phyloP scores from a whole-genome alignment of 2,329 filamentous ascomycete species.

The Lasiodiplodia sp. region DNA sequence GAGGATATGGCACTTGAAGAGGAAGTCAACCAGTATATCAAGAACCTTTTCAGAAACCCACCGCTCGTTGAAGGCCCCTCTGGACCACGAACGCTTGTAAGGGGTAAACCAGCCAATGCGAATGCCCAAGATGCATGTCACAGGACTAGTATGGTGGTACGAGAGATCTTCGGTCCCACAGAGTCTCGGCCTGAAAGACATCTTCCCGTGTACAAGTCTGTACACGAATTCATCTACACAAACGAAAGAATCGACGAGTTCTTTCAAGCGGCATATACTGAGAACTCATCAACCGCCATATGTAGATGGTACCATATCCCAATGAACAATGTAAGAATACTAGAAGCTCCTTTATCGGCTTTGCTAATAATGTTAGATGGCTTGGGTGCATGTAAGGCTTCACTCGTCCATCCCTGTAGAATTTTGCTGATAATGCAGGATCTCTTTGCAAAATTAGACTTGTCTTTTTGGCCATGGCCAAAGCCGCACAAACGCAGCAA shows the following conservation, averaged over 20 bases:
- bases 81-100: neutral
- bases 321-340: constrained; percentile 1
- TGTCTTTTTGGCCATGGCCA: constrained; percentile 3
- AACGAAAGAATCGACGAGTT: neutral
- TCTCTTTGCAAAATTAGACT: constrained; percentile 5
- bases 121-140: neutral
- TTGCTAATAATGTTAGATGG: constrained; percentile 8
- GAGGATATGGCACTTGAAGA: neutral
- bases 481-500: constrained; percentile 9
- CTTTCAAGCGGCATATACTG: neutral
- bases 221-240: constrained; percentile 4
- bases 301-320: constrained; percentile 20
- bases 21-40: neutral
- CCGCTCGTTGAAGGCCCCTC: constrained; percentile 8
- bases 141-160: neutral
- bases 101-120: neutral
- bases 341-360: too few species aligned
- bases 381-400: constrained; percentile 3
- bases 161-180: neutral
- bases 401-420: too few species aligned
- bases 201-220: constrained; percentile 16
- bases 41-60: neutral
- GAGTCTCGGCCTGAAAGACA: neutral
- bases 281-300: neutral
- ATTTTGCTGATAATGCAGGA: neutral